phyloP scores from a whole-genome alignment of 345 rosid species.

The Euclidium syriacum region DNA sequence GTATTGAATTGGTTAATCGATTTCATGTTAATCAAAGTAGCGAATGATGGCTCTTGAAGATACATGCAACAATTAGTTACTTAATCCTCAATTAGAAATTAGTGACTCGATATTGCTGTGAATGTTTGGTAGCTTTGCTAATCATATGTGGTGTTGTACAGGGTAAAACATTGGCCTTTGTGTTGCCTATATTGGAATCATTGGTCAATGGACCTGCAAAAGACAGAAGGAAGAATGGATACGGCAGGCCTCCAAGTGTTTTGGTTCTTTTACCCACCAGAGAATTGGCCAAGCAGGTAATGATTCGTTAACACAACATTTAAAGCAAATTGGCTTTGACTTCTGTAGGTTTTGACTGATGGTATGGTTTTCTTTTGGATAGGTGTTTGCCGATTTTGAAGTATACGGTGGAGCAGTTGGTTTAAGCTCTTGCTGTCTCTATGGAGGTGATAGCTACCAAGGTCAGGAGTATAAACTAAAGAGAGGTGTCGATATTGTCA shows the following conservation, averaged over 20 bases:
- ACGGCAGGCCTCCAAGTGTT: conserved; percentile 84
- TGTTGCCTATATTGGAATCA: conserved; percentile 90
- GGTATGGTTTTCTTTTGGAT: background rate
- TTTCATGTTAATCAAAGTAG: background rate
- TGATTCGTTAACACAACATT: background rate
- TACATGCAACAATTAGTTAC: too few species aligned
- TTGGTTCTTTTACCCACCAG: conserved; percentile 91
- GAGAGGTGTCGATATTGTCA: conserved; percentile 84
- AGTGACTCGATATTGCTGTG: background rate
- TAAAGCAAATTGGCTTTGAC: background rate
- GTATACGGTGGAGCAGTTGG: conserved; percentile 78
- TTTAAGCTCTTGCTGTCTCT: conserved; percentile 70
- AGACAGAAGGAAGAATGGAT: conserved; percentile 55
- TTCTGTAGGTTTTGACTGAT: background rate
- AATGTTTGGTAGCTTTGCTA: background rate
- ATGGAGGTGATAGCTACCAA: conserved; percentile 77
- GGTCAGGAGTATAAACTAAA: conserved; percentile 58
- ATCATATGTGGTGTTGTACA: conserved; percentile 29
- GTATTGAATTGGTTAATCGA: background rate
- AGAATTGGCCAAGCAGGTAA: conserved; percentile 92
- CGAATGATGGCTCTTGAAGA: too few species aligned
- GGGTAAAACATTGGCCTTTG: conserved; percentile 98
- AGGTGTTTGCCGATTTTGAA: conserved; percentile 83
- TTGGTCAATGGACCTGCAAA: conserved; percentile 65
- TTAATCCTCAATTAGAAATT: background rate